Evolutionary conservation across 371 early-diverging fungal genomes (phyloP).

Genomic region (Actinomucor elegans): DNA sequence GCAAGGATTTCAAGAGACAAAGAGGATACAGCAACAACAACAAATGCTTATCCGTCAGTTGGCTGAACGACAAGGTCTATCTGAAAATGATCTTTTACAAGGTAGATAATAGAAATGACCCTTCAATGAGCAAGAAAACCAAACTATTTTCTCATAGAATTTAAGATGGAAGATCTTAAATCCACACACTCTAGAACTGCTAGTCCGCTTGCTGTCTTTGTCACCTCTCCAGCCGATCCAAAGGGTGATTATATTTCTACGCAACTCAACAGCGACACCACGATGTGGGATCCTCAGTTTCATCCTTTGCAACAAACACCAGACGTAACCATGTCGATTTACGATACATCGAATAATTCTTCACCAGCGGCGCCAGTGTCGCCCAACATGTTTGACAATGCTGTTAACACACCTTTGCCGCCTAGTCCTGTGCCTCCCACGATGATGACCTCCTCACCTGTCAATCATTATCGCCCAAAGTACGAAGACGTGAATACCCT

Average conservation of each 20-base stretch:
- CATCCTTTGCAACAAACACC: conserved; percentile 10
- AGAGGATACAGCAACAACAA: conserved; percentile 54
- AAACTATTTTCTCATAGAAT: too few relatives aligned
- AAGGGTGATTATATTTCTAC: conserved; percentile 1
- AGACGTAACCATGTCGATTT: conserved; percentile 17
- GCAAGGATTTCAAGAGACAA: conserved; percentile 65
- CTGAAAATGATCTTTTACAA: not conserved
- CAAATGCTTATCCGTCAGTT: conserved; percentile 43
- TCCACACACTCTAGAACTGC: not conserved
- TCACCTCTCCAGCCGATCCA: not conserved
- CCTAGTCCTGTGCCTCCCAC: conserved; percentile 15
- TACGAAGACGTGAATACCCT: conserved; percentile 20
- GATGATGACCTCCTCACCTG: not conserved
- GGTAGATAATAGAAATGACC: too few relatives aligned
- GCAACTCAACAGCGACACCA: conserved; percentile 7
- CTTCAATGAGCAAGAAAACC: too few relatives aligned
- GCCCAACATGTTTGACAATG: conserved; percentile 9
- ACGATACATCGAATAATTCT: conserved; percentile 8
- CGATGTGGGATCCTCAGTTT: not conserved
- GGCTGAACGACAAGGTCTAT: conserved; percentile 20
- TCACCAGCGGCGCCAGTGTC: conserved; percentile 4
- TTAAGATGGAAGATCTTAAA: too few relatives aligned
- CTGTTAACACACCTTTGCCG: conserved; percentile 16
- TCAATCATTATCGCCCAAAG: not conserved
- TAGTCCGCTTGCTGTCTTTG: conserved; percentile 9